phyloP scores from a whole-genome alignment of 2,329 filamentous ascomycete genomes.

The Pyricularia pennisetigena region DNA sequence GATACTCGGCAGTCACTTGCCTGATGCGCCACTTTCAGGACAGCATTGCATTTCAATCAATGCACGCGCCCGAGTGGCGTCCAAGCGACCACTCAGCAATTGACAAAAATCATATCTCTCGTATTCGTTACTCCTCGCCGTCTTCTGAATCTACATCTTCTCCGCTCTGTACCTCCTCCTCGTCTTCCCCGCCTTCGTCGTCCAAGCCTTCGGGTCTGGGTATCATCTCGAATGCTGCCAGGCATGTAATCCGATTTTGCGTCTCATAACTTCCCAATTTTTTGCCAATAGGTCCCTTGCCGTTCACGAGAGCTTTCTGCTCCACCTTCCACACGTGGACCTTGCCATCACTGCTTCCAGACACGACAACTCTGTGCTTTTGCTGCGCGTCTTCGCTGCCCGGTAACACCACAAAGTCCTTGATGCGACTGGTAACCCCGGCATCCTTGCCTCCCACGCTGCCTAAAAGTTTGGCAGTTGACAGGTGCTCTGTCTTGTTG shows the following conservation, averaged over 20 bases:
- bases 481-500: conserved; percentile 22
- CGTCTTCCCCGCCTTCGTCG: conserved; percentile 36
- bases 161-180: conserved; percentile 26
- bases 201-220: conserved; percentile 51
- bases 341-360: conserved; percentile 76
- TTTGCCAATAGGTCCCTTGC: conserved; percentile 32
- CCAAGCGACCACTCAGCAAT: neutral
- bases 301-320: neutral
- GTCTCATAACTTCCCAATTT: conserved; percentile 75
- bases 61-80: neutral
- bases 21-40: neutral
- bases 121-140: conserved; percentile 24
- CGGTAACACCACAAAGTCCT: conserved; percentile 69
- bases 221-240: conserved; percentile 80
- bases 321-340: conserved; percentile 64
- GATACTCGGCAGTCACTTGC: neutral
- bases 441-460: conserved; percentile 66
- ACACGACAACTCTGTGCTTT: conserved; percentile 38
- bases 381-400: conserved; percentile 17
- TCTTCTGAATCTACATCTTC: conserved; percentile 27
- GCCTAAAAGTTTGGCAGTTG: conserved; percentile 58
- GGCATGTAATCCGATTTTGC: conserved; percentile 78
- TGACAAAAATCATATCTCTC: conserved; percentile 9
- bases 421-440: conserved; percentile 64
- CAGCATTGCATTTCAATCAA: neutral